Evolutionary conservation across 2,329 filamentous ascomycete species (phyloP), one percentile per base, ranked within the genome.

Genomic region (Fusarium globosum): DNA sequence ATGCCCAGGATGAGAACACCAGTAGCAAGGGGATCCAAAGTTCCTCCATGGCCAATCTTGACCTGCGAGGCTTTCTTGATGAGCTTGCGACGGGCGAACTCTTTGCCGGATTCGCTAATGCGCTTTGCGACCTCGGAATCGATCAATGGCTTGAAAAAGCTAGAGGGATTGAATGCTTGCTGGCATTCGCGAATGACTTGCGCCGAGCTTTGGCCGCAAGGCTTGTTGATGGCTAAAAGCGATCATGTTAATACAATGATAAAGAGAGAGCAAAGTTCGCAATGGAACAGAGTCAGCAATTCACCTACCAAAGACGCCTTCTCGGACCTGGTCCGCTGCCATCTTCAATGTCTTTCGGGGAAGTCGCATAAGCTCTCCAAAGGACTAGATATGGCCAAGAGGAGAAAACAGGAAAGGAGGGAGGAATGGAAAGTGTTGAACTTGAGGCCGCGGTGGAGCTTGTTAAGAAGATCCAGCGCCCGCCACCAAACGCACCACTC

Each of bases 11-110:
- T 95, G 56, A 99, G 88, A 30, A 99, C 94, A 51, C 96, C 96
- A 2, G 95, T 97, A 14, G 96, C 96, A 78, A 98, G 88, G 33
- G 96, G 96, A 80, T 99, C 96, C 23, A 99, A 88, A 4, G 96
- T 99, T 48, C 96, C 96, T 69, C 96, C 96, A 84, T 99, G 96
- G 39, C 96, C 96, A 79, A 98, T 93, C 86, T 98, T 99, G 76
- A 98, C 92, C 71, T 94, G 90, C 10, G 92, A 81, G 3, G 88
- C 85, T 76, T 88, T 88, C 81, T 90, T 89, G 71, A 87, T 86
- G 52, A 83, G 84, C 72, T 85, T 84, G 69, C 90, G 88, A 68
- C 91, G 88, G 75, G 88, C 86, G 75, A 88, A 87, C 80, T 92
- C 89, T 65, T 86, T 85, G 65, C 88, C 85, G 66, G 84, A 84